Evolutionary conservation across 2,329 filamentous ascomycete species (phyloP).

Genomic region (Cladosporium halotolerans): DNA sequence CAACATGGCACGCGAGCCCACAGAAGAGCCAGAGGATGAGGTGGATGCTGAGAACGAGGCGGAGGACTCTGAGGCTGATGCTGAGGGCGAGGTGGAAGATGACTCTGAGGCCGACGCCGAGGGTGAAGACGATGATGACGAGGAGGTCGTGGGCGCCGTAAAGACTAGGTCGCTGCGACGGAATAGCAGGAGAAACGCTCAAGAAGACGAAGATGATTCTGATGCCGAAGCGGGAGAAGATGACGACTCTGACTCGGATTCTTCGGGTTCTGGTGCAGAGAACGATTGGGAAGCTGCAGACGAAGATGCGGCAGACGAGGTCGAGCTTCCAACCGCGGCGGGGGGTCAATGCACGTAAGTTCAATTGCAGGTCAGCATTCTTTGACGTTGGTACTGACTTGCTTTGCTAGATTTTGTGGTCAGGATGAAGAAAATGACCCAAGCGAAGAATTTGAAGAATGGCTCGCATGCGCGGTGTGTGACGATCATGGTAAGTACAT

Average conservation of each 20-base stretch:
- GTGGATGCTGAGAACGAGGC: constrained; percentile 31
- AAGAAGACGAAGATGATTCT: constrained; percentile 34
- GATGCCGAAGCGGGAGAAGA: constrained; percentile 29
- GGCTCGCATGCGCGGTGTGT: constrained; percentile 70
- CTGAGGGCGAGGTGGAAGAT: constrained; percentile 37
- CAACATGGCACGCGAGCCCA: constrained; percentile 19
- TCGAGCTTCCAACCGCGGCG: constrained; percentile 46
- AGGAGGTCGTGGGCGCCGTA: constrained; percentile 34
- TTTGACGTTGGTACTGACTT: constrained; percentile 22
- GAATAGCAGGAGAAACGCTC: constrained; percentile 27
- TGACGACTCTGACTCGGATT: constrained; percentile 32
- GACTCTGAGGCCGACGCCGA: constrained; percentile 37
- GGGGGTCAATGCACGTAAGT: constrained; percentile 61
- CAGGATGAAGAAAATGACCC: constrained; percentile 78
- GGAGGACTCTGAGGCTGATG: constrained; percentile 29
- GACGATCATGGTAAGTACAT: constrained; percentile 69
- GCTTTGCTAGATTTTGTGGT: constrained; percentile 62
- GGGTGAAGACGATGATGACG: constrained; percentile 37
- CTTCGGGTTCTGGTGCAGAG: constrained; percentile 46
- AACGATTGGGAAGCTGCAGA: constrained; percentile 49
- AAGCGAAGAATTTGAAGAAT: constrained; percentile 72
- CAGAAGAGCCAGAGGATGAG: constrained; percentile 27
- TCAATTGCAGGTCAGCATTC: not conserved
- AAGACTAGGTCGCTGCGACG: constrained; percentile 27
- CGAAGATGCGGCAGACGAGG: constrained; percentile 50